Conservation (phyloP, 1,284 basidiomycete species). For the Sanghuangporus weigelae region DNA sequence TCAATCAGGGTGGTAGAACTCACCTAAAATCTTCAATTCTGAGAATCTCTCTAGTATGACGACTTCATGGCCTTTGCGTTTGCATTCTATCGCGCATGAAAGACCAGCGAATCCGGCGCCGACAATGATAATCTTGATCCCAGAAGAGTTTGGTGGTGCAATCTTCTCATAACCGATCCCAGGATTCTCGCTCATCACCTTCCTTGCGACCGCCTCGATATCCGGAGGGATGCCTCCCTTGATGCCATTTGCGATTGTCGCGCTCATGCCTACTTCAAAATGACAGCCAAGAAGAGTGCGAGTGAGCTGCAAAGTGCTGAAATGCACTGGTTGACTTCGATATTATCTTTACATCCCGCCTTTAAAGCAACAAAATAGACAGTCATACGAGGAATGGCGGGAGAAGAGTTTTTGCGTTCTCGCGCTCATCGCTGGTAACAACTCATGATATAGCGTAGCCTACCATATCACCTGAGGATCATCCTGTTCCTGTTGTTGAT, state of each 20-base stretch:
- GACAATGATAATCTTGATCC: slow-evolving; percentile 22
- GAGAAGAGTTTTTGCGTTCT: no score
- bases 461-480: no score
- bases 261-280: neutral
- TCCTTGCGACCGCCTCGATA: neutral
- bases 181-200: neutral
- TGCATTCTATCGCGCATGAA: slow-evolving; percentile 28
- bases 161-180: slow-evolving; percentile 7
- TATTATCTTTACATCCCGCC: neutral
- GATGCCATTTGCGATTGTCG: neutral
- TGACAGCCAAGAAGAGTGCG: neutral
- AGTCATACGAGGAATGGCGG: no score
- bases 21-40: slow-evolving; percentile 15
- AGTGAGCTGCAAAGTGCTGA: neutral
- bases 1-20: neutral
- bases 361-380: neutral
- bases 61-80: slow-evolving; percentile 27
- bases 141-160: slow-evolving; percentile 9
- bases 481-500: no score
- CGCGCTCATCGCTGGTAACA: no score
- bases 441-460: no score
- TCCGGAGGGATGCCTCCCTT: neutral
- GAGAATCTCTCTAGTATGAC: slow-evolving; percentile 24
- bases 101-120: slow-evolving; percentile 30
- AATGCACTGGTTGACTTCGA: neutral